Percentiles rank a stretch among this genome's conserved stretches.
Evolutionary conservation across 2,329 filamentous ascomycete species (phyloP).

Genomic region (Fusarium lateritium): DNA sequence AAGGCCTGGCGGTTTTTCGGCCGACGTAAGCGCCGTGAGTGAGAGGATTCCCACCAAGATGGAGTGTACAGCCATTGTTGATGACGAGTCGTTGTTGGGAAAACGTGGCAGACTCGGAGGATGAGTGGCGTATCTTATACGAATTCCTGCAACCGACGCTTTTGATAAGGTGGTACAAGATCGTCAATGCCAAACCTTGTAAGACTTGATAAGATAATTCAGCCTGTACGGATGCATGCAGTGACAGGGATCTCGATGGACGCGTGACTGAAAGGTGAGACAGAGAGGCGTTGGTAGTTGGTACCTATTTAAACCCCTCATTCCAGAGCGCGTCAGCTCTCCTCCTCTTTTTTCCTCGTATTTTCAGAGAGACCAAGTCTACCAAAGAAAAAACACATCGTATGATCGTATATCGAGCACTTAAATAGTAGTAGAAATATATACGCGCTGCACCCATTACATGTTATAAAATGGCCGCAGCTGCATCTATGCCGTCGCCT

Average conservation of each 20-base stretch:
- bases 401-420: no score
- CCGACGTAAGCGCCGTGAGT: constrained; percentile 23
- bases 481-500: not conserved
- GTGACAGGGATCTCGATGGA: constrained; percentile 24
- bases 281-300: not conserved
- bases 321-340: constrained; percentile 13
- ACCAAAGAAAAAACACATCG: not conserved
- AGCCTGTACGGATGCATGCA: constrained; percentile 17
- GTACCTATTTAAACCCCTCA: constrained; percentile 39
- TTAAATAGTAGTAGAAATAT: not conserved
- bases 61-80: constrained; percentile 23
- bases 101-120: constrained; percentile 8
- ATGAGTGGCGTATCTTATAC: constrained; percentile 35
- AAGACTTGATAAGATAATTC: constrained; percentile 15
- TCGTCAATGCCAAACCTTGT: constrained; percentile 26
- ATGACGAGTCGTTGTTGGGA: not conserved
- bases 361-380: not conserved
- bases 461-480: constrained; percentile 54
- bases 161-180: constrained; percentile 16
- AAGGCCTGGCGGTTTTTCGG: constrained; percentile 56
- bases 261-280: constrained; percentile 25
- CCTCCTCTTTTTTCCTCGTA: not conserved
- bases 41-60: constrained; percentile 25
- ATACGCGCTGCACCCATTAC: constrained; percentile 41
- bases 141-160: constrained; percentile 20